Evolutionary conservation across 331 rosid species (phyloP), one percentile per base, ranked within the genome.

Genomic region (Telfairia occidentalis): DNA sequence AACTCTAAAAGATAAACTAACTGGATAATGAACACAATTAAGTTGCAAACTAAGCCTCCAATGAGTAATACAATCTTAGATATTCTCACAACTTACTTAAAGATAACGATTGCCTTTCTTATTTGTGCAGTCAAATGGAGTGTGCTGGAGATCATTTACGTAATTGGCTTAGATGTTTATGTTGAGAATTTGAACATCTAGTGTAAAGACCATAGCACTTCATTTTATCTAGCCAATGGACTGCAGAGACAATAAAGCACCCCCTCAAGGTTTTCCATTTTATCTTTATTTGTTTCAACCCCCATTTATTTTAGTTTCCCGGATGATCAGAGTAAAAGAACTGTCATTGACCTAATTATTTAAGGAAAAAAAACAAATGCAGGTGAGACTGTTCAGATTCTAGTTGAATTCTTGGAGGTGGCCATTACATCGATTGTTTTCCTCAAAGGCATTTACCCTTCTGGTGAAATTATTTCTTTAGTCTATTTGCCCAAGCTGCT

Each of bases 401-500:
- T 94, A 85, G 86, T 88, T 66, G 98, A 90, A 37, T 94, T 94
- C 60, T 78, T 94, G 84, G 97, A 94, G 77, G 92, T 88, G 64
- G 98, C 96, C 32, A 81, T 94, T 73, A 82, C 92, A 37, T 83
- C 81, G 74, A 77, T 90, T 71, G 89, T 94, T 77, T 88, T 86
- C 84, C 93, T 91, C 80, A 91, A 91, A 88, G 90, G 92, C 43
- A 34, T 91, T 82, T 94, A 94, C 77, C 97, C 96, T 78, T 80
- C 92, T 42, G 97, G 98, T 94, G 60, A 49, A 24, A 21, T 80
- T 77, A 77, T 78, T 24, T 38, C 78, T 42, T 74, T 23, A 43
- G 18, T 73, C 55, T 52, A 9, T 3, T 73, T 43, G 7, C 30
- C 34, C 21, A 15, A 28, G 37, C 15, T 43, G 43, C 23, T 71